Evolutionary conservation across 2,329 filamentous ascomycete species (phyloP).

Genomic region (Verticillium nonalfalfae): DNA sequence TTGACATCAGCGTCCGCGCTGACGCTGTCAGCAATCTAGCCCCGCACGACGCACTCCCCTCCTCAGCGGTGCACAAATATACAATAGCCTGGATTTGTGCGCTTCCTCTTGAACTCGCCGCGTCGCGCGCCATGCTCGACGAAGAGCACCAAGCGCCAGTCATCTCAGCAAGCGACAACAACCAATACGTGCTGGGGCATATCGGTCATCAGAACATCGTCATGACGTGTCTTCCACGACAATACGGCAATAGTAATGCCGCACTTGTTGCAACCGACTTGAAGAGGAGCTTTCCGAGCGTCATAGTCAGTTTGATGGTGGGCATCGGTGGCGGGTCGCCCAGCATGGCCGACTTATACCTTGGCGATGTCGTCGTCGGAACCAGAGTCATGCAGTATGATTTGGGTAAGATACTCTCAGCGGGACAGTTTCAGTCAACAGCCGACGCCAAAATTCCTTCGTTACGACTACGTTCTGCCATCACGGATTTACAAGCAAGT

Average conservation of each 20-base stretch:
- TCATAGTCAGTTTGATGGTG: conserved; percentile 12
- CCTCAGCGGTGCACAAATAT: not conserved
- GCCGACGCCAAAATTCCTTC: not conserved
- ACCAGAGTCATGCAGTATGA: conserved; percentile 19
- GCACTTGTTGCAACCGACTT: conserved; percentile 12
- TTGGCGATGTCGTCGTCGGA: conserved; percentile 19
- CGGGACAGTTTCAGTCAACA: conserved; percentile 4
- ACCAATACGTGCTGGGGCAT: conserved; percentile 15
- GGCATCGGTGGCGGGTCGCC: conserved; percentile 17
- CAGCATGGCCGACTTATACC: conserved; percentile 12
- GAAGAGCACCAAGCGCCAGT: not conserved
- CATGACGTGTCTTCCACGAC: conserved; percentile 16
- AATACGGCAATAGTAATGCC: conserved; percentile 16
- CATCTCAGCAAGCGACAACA: conserved; percentile 9
- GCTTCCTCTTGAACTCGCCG: conserved; percentile 9
- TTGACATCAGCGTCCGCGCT: too few species aligned
- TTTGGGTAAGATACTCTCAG: conserved; percentile 11
- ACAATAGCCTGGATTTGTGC: conserved; percentile 13
- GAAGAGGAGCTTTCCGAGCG: conserved; percentile 6
- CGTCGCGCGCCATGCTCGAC: conserved; percentile 11
- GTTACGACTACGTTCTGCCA: fast-evolving
- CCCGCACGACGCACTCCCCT: too few species aligned
- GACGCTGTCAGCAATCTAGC: too few species aligned
- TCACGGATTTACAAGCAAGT: too few species aligned
- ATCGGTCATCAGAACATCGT: conserved; percentile 17